Percentiles rank a stretch among this genome's conserved stretches.
Evolutionary conservation across 495 filamentous ascomycete genomes (phyloP).

Genomic region (Cryomyces minteri): DNA sequence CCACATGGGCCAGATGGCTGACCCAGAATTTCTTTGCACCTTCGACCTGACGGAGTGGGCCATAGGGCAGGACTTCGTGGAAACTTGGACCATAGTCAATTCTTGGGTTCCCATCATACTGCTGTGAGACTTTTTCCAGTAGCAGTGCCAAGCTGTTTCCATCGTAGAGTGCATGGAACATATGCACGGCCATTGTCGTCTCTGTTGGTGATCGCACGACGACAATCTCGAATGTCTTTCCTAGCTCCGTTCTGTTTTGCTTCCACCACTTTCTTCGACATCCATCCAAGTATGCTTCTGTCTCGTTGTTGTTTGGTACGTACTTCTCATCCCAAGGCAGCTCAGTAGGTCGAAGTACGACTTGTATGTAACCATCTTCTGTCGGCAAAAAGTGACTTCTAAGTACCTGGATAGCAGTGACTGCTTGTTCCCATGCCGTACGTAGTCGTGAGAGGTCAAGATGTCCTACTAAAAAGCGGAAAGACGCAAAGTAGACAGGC

Average conservation of each 20-base stretch:
- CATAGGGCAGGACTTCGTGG: conserved; percentile 31
- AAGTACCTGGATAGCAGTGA: conserved; percentile 35
- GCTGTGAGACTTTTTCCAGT: conserved; percentile 32
- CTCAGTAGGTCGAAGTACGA: conserved; percentile 28
- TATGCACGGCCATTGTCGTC: conserved; percentile 34
- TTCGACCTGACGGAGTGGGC: conserved; percentile 33
- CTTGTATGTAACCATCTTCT: conserved; percentile 53
- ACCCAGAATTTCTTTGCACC: conserved; percentile 52
- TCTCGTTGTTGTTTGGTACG: too few species aligned
- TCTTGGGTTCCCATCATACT: conserved; percentile 19
- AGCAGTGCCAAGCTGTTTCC: conserved; percentile 57
- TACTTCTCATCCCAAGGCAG: conserved; percentile 25
- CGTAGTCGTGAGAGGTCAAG: conserved; percentile 26
- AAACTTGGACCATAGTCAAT: conserved; percentile 27
- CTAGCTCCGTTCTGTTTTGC: conserved; percentile 12
- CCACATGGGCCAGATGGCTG: neutral
- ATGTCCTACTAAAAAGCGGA: conserved; percentile 33
- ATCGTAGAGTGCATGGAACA: conserved; percentile 85
- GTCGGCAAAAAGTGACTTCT: conserved; percentile 48
- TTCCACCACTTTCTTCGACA: neutral
- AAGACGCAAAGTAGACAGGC: conserved; percentile 51
- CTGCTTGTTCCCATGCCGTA: conserved; percentile 30
- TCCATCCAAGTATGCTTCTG: too few species aligned
- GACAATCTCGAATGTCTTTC: conserved; percentile 25
- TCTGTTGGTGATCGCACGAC: conserved; percentile 17